phyloP scores from a whole-genome alignment of 805 yeast genomes.

The Metschnikowia kunwiensis region DNA sequence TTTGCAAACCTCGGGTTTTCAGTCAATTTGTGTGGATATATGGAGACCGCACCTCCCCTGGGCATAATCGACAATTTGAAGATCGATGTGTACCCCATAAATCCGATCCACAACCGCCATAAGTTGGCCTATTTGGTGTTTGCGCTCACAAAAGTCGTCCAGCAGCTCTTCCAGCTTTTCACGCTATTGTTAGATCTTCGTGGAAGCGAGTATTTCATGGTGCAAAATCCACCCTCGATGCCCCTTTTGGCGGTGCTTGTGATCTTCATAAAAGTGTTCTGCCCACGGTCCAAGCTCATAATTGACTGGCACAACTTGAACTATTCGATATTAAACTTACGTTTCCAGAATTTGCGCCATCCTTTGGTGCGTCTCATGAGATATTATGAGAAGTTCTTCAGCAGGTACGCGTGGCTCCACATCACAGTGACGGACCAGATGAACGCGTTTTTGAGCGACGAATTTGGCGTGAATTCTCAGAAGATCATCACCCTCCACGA shows the following conservation, averaged over 20 bases:
- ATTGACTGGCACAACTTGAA: conserved; percentile 98
- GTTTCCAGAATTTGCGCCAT: conserved; percentile 51
- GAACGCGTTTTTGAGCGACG: conserved; percentile 55
- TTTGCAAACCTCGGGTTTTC: conserved; percentile 65
- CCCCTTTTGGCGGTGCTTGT: conserved; percentile 72
- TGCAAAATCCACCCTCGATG: conserved; percentile 91
- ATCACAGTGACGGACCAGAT: conserved; percentile 77
- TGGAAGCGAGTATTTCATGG: conserved; percentile 64
- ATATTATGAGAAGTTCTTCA: conserved; percentile 60
- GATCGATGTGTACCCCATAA: conserved; percentile 50
- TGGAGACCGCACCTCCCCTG: conserved; percentile 53
- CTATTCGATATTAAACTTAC: conserved; percentile 72
- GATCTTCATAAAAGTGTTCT: conserved; percentile 45
- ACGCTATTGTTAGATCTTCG: conserved; percentile 49
- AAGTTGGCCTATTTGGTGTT: conserved; percentile 54
- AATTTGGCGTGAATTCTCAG: conserved; percentile 48
- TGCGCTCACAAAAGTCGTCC: conserved; percentile 54
- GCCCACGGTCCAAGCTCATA: conserved; percentile 59
- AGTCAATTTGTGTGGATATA: conserved; percentile 84
- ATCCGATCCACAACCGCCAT: conserved; percentile 35
- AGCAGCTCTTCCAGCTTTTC: conserved; percentile 51
- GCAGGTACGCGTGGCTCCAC: conserved; percentile 64
- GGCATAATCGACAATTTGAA: conserved; percentile 50
- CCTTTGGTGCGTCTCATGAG: conserved; percentile 60
- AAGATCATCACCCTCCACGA: conserved; percentile 72